Conservation (phyloP, 1,139 yeast genomes). For the Protomyces arabidopsidicola region DNA sequence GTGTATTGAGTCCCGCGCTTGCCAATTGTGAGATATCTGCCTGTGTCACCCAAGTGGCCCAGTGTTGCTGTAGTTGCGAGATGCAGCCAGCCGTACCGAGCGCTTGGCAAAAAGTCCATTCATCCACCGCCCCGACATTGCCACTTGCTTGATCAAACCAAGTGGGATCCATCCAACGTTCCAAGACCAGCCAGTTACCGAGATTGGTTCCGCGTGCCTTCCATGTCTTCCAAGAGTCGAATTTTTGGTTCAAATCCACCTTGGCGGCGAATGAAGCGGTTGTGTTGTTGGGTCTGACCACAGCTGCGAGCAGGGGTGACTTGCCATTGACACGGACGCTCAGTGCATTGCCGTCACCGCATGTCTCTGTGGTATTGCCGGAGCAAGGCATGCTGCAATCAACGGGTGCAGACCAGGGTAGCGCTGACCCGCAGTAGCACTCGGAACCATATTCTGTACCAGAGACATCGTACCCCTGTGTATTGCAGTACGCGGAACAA, state of each 20-base stretch:
- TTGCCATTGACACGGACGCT: background rate
- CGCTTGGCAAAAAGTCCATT: conserved; percentile 60
- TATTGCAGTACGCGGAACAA: conserved; percentile 20
- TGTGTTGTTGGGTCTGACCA: background rate
- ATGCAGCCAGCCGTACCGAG: conserved; percentile 62
- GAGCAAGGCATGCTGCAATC: conserved; percentile 18
- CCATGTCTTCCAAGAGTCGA: conserved; percentile 19
- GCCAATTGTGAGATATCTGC: conserved; percentile 62
- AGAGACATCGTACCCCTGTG: conserved; percentile 10
- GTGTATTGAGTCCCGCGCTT: conserved; percentile 60
- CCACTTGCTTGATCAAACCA: conserved; percentile 16
- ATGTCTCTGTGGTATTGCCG: conserved; percentile 7
- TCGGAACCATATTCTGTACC: conserved; percentile 25
- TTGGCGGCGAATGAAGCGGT: background rate
- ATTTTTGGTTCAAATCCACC: conserved; percentile 8
- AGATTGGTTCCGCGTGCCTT: conserved; percentile 63
- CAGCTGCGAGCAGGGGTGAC: background rate
- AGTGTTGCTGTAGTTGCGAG: conserved; percentile 57
- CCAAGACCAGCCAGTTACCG: conserved; percentile 75
- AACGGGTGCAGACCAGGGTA: conserved; percentile 11
- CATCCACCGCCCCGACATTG: conserved; percentile 57
- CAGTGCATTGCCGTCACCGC: conserved; percentile 23
- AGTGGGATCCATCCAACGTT: conserved; percentile 24
- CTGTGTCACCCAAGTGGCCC: conserved; percentile 72
- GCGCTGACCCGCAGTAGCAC: conserved; percentile 12